These are phyloP conservation scores for Venturia nashicola DNA, from an alignment of 2,329 filamentous ascomycete species.

Conservation along the genomic window DNA sequence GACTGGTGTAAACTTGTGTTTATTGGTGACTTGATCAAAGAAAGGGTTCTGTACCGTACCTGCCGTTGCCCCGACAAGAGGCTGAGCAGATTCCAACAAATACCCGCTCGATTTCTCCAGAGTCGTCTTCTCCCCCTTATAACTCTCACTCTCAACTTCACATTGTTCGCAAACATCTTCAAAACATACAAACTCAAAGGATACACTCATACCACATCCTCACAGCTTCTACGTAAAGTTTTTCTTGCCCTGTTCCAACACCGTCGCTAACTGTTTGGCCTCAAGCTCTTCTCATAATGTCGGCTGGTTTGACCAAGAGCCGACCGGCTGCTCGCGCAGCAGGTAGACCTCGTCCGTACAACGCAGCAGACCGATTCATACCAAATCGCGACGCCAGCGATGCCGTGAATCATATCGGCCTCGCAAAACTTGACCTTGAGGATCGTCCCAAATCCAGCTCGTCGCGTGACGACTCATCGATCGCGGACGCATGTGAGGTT, in stretches of 20 bases:
- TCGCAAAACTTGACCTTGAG: constrained; percentile 61
- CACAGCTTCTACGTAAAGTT: too few relatives aligned
- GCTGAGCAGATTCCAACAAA: too few relatives aligned
- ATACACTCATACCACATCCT: neutral
- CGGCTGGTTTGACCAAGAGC: neutral
- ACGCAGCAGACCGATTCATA: constrained; percentile 85
- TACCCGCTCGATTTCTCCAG: too few relatives aligned
- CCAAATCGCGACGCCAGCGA: constrained; percentile 70
- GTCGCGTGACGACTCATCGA: constrained; percentile 80
- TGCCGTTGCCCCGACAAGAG: too few relatives aligned
- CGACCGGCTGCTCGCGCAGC: neutral
- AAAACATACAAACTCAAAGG: too few relatives aligned
- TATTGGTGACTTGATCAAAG: too few relatives aligned
- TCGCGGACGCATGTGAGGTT: constrained; percentile 85
- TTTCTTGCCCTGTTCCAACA: too few relatives aligned
- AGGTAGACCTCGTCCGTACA: constrained; percentile 30
- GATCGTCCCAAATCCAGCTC: constrained; percentile 30
- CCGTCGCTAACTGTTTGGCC: too few relatives aligned
- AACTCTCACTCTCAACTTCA: neutral
- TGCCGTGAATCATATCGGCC: constrained; percentile 67
- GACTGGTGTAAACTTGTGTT: too few relatives aligned
- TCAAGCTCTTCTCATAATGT: too few relatives aligned
- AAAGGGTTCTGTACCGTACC: too few relatives aligned
- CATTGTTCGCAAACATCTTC: neutral
- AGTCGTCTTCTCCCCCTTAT: too few relatives aligned